phyloP scores from a whole-genome alignment of 768 basidiomycete species.

The Mycena indigotica region DNA sequence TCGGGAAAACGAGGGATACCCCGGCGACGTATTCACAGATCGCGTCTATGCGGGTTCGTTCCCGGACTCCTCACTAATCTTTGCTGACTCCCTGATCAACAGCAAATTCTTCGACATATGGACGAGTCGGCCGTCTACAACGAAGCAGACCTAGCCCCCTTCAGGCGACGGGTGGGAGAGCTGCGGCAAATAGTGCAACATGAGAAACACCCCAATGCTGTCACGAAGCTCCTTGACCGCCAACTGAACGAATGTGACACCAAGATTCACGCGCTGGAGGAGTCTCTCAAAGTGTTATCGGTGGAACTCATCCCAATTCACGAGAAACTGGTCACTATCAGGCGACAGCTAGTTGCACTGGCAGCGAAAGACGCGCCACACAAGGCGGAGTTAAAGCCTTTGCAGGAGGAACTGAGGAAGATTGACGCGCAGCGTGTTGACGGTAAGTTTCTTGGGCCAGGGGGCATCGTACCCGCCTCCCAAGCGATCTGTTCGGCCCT shows the following conservation, averaged over 20 bases:
- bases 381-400: conserved; percentile 84
- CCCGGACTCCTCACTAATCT: conserved; percentile 11
- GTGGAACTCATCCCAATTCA: conserved; percentile 90
- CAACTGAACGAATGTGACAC: conserved; percentile 91
- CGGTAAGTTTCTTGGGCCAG: conserved; percentile 92
- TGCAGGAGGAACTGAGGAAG: conserved; percentile 90
- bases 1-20: conserved; percentile 92
- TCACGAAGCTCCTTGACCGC: conserved; percentile 86
- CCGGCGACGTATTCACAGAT: conserved; percentile 97
- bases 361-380: conserved; percentile 85
- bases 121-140: conserved; percentile 96
- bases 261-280: conserved; percentile 75
- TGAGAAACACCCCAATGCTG: conserved; percentile 84
- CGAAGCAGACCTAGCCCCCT: conserved; percentile 86
- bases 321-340: conserved; percentile 81
- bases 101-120: conserved; percentile 96
- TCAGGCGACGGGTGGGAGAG: conserved; percentile 77
- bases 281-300: conserved; percentile 84
- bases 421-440: conserved; percentile 98
- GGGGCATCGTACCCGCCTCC: conserved; percentile 86
- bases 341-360: conserved; percentile 85
- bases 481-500: conserved; percentile 91
- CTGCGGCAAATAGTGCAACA: conserved; percentile 84
- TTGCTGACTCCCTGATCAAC: conserved; percentile 5
- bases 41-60: conserved; percentile 91